Conservation (phyloP, 805 yeast species). For the Barnettozyma sucrosica region DNA sequence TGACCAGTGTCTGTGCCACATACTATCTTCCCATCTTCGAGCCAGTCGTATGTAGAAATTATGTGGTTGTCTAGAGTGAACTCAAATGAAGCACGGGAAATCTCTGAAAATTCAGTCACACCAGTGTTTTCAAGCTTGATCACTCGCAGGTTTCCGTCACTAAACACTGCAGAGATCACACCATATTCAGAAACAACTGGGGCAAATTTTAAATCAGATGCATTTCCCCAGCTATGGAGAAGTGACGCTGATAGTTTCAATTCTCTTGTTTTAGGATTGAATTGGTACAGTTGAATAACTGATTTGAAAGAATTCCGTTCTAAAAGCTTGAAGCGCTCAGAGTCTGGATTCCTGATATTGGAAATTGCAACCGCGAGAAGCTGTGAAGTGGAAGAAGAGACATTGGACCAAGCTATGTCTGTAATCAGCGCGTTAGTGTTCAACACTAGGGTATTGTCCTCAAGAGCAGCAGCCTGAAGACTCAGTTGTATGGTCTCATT, state of each 20-base stretch:
- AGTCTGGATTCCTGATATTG: conserved; percentile 27
- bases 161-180: conserved; percentile 45
- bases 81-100: conserved; percentile 24
- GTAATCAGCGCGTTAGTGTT: conserved; percentile 50
- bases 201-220: conserved; percentile 36
- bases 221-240: conserved; percentile 40
- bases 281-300: conserved; percentile 41
- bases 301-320: conserved; percentile 29
- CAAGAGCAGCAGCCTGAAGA: conserved; percentile 11
- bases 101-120: conserved; percentile 13
- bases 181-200: conserved; percentile 37
- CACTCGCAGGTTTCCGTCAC: conserved; percentile 52
- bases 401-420: conserved; percentile 46
- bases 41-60: conserved; percentile 45
- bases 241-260: conserved; percentile 29
- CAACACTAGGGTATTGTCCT: conserved; percentile 35
- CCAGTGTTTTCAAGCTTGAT: conserved; percentile 30
- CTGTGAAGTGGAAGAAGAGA: conserved; percentile 26
- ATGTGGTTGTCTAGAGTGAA: conserved; percentile 23
- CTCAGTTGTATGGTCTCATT: conserved; percentile 11
- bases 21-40: conserved; percentile 35
- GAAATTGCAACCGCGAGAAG: conserved; percentile 48
- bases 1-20: conserved; percentile 58
- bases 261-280: conserved; percentile 26
- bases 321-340: conserved; percentile 25